phyloP scores from a whole-genome alignment of 2,329 filamentous ascomycete genomes.

The Trichoderma semiorbis region DNA sequence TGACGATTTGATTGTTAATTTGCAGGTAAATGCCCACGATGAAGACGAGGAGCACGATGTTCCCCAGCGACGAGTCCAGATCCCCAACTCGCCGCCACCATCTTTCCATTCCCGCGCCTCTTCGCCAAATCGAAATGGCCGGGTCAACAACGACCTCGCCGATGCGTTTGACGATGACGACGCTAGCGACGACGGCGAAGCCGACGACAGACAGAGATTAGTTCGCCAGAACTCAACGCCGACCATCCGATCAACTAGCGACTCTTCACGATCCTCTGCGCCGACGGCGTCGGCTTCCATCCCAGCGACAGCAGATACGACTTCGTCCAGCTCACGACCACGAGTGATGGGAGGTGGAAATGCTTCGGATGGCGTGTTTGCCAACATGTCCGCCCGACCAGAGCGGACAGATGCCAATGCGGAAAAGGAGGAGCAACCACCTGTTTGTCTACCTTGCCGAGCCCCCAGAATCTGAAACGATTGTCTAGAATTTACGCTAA shows the following conservation, averaged over 20 bases:
- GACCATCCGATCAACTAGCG: slow-evolving; percentile 21
- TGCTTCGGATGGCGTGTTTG: slow-evolving; percentile 93
- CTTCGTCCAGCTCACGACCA: slow-evolving; percentile 40
- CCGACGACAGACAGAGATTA: slow-evolving; percentile 80
- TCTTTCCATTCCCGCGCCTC: slow-evolving; percentile 86
- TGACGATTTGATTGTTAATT: slow-evolving; percentile 20
- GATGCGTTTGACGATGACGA: slow-evolving; percentile 88
- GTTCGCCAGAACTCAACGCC: slow-evolving; percentile 62
- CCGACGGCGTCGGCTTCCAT: slow-evolving; percentile 16
- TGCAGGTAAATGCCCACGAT: slow-evolving; percentile 57
- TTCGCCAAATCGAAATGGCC: slow-evolving; percentile 42
- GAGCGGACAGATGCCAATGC: slow-evolving; percentile 65
- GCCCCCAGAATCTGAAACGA: not conserved
- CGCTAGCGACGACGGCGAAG: slow-evolving; percentile 70
- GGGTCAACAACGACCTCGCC: slow-evolving; percentile 75
- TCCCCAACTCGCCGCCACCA: slow-evolving; percentile 64
- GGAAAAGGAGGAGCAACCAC: slow-evolving; percentile 83
- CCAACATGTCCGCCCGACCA: slow-evolving; percentile 88
- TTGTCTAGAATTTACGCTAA: not conserved
- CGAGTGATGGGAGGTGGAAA: slow-evolving; percentile 66
- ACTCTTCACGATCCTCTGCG: not conserved
- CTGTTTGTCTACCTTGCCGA: slow-evolving; percentile 58
- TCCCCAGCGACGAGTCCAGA: slow-evolving; percentile 36
- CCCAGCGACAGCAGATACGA: slow-evolving; percentile 25
- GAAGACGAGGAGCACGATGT: slow-evolving; percentile 42